These are phyloP conservation scores for Colletotrichum tanaceti DNA, from an alignment of 2,329 filamentous ascomycete genomes.

Conservation along the genomic window DNA sequence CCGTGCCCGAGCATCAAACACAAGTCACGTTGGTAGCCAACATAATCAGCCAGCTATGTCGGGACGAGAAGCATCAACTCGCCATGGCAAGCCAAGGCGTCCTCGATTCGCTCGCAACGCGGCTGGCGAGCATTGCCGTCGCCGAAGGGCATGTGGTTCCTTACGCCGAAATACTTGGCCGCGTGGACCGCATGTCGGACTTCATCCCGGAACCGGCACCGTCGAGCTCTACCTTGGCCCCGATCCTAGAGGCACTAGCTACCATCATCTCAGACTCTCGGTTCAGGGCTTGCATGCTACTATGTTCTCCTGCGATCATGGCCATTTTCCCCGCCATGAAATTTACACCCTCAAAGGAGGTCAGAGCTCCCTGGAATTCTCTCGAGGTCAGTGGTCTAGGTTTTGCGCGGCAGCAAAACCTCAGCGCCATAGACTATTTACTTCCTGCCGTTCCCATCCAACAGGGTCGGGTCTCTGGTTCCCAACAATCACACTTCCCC, in stretches of 20 bases:
- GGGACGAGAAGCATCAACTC: slow-evolving; percentile 75
- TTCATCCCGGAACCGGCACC: slow-evolving; percentile 72
- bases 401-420: slow-evolving; percentile 56
- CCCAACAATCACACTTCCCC: slow-evolving; percentile 62
- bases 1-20: slow-evolving; percentile 64
- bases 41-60: slow-evolving; percentile 71
- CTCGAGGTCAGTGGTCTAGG: slow-evolving; percentile 65
- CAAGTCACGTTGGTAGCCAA: slow-evolving; percentile 71
- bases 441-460: slow-evolving; percentile 66
- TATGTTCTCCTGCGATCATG: slow-evolving; percentile 75
- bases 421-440: slow-evolving; percentile 73
- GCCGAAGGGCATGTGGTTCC: slow-evolving; percentile 76
- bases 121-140: slow-evolving; percentile 77
- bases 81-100: slow-evolving; percentile 78
- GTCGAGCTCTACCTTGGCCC: slow-evolving; percentile 68
- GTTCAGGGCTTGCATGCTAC: slow-evolving; percentile 77
- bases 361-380: slow-evolving; percentile 62
- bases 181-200: slow-evolving; percentile 65
- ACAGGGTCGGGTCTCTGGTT: slow-evolving; percentile 43
- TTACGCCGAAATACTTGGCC: slow-evolving; percentile 66
- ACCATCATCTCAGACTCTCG: slow-evolving; percentile 83
- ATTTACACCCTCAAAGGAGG: slow-evolving; percentile 61
- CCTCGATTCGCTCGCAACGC: slow-evolving; percentile 80
- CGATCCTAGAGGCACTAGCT: slow-evolving; percentile 80
- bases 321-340: slow-evolving; percentile 74